Base-by-base conservation (phyloP, 805 yeast species). In the Starmera quercuum region DNA sequence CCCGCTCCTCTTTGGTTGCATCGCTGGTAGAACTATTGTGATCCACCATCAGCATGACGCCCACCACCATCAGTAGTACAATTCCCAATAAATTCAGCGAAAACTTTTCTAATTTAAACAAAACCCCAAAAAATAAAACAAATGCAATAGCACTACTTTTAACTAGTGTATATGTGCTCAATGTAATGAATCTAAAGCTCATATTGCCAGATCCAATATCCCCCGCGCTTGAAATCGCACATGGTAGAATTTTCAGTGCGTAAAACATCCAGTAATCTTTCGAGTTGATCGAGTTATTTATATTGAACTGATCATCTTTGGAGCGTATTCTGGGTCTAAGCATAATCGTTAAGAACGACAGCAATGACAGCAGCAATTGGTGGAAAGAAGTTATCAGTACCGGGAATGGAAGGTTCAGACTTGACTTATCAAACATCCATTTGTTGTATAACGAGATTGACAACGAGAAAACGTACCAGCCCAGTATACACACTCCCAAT, bases 141-240 rank as follows among this genome's bases (percentile, higher is more conserved):
- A 92, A 92, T 20, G 88, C 80, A 32, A 92, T 70, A 12, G 90
- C 75, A 6, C 92, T 78, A 1, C 97, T 83, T 54, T 92, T 92
- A 38, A 92, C 76, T 86, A 90, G 87, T 7, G 97, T 90, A 57
- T 88, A 92, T 30, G 88, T 72, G 13, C 88, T 76, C 42, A 92
- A 65, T 1, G 95, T 74, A 30, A 92, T 82, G 51, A 74, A 78
- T 42, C 80, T 67, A 47, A 88, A 74, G 19, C 95, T 81, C 22
- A 81, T 75, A 56, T 92, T 92, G 20, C 95, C 90, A 42, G 87
- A 67, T 2, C 98, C 97, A 43, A 92, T 87, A 58, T 92, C 99
- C 13, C 95, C 90, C 2, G 95, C 86, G 2, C 88, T 75, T 0
- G 96, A 92, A 11, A 84, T 29, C 0, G 95, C 81, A 51, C 97